Conservation (phyloP, 805 yeast genomes). For the Wickerhamomyces queroliae region DNA sequence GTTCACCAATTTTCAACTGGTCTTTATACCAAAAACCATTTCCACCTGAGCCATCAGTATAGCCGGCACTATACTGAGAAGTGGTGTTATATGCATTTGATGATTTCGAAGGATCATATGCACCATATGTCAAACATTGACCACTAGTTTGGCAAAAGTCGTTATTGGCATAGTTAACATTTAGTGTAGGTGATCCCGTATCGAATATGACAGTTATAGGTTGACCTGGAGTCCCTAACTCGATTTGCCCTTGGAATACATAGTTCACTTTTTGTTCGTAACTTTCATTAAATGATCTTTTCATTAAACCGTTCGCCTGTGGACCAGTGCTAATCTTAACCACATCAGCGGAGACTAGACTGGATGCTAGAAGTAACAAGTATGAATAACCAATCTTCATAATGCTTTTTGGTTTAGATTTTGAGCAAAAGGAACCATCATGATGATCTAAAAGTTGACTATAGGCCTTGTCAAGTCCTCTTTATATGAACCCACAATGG, state of each 20-base stretch:
- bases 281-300: not conserved
- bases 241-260: slow-evolving; percentile 2
- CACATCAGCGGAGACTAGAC: not conserved
- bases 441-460: too few relatives aligned
- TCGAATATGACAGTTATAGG: slow-evolving; percentile 8
- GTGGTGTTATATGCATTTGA: slow-evolving; percentile 3
- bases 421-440: too few relatives aligned
- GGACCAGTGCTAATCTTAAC: not conserved
- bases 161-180: not conserved
- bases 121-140: not conserved
- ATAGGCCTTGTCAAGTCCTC: too few relatives aligned
- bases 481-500: too few relatives aligned
- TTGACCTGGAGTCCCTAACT: slow-evolving; percentile 14
- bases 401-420: not conserved
- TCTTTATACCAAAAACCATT: slow-evolving; percentile 7
- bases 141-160: slow-evolving; percentile 3
- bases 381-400: not conserved
- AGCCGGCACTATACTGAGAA: slow-evolving; percentile 1
- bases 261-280: not conserved
- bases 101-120: slow-evolving; percentile 1
- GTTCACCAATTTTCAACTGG: slow-evolving; percentile 7
- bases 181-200: slow-evolving; percentile 14
- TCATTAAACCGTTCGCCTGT: not conserved
- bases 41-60: slow-evolving; percentile 7
- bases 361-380: not conserved